Base-by-base conservation (phyloP, 768 basidiomycete genomes). In the Gelatoporia subvermispora region DNA sequence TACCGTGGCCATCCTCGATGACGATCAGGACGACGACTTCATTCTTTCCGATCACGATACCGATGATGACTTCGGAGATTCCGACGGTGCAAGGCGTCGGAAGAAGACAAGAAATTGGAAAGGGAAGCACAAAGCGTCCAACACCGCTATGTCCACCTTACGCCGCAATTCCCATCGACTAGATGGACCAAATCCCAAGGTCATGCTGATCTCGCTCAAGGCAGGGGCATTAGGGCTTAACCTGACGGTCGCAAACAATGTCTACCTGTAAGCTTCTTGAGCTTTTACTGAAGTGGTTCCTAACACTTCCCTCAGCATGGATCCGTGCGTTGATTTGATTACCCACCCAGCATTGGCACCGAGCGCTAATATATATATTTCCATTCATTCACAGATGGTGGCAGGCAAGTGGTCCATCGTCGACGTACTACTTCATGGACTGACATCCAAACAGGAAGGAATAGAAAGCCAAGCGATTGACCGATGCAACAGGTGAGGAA, bases 151-250 rank as follows among this genome's bases (percentile, higher is more conserved):
- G n/a, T n/a, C 51, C 35, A 17, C 41, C 10, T 17, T 28, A 31
- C 5, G 28, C 28, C 13, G 22, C 17, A 25, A 4, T 16, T 42
- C 41, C 9, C 35, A 40, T 9, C 21, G 35, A n/a, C n/a, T 51
- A n/a, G 56, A 54, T 42, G 49, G 47, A 8, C 37, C 45, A 10
- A 88, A 84, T 60, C 88, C 92, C 3, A 77, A 73, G 51, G 84
- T 94, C 28, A 84, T 94, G 86, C 71, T 94, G 45, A 84, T 94
- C 47, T 93, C 91, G 5, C 71, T 93, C 57, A 93, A 92, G 68
- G 56, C 69, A 63, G 92, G 92, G 17, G 90, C 92, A 4, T 73
- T 94, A 25, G 92, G 92, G 8, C 67, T 94, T 47, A 93, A 94
- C 64, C 66, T 93, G 54, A 93, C 91, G 55, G 90, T 86, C 17